Conservation (phyloP, 495 filamentous ascomycete species). For the Terfezia boudieri region DNA sequence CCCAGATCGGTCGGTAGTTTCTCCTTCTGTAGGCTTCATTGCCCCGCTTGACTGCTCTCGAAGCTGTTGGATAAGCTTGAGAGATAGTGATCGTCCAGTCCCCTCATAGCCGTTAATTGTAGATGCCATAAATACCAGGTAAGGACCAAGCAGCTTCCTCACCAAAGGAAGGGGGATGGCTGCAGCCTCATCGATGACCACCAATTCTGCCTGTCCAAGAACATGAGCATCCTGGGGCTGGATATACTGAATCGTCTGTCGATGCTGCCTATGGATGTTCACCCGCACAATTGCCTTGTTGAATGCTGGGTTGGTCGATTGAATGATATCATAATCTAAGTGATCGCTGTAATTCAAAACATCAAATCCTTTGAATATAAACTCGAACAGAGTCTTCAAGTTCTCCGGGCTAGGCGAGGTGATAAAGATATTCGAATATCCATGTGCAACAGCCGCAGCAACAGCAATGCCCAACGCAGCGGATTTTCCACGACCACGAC, state of each 20-base stretch:
- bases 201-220: slow-evolving; percentile 79
- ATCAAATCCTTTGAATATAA: slow-evolving; percentile 96
- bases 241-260: slow-evolving; percentile 97
- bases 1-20: slow-evolving; percentile 52
- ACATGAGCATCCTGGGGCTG: slow-evolving; percentile 89
- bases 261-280: slow-evolving; percentile 83
- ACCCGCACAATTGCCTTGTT: slow-evolving; percentile 97
- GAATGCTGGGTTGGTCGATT: slow-evolving; percentile 95
- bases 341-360: slow-evolving; percentile 82
- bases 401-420: slow-evolving; percentile 97
- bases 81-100: slow-evolving; percentile 77
- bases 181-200: slow-evolving; percentile 95
- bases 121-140: slow-evolving; percentile 97
- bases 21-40: slow-evolving; percentile 33
- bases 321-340: slow-evolving; percentile 90
- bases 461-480: slow-evolving; percentile 86
- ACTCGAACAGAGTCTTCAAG: slow-evolving; percentile 94
- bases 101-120: slow-evolving; percentile 99
- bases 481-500: slow-evolving; percentile 89
- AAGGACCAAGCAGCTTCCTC: slow-evolving; percentile 88
- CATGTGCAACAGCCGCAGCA: slow-evolving; percentile 80
- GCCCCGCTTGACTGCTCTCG: slow-evolving; percentile 65
- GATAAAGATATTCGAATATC: slow-evolving; percentile 98
- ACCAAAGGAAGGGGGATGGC: slow-evolving; percentile 89
- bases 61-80: slow-evolving; percentile 94